These are phyloP conservation scores for Cutaneotrichosporon spelunceum DNA, from an alignment of 1,284 basidiomycete genomes.

Conservation along the genomic window DNA sequence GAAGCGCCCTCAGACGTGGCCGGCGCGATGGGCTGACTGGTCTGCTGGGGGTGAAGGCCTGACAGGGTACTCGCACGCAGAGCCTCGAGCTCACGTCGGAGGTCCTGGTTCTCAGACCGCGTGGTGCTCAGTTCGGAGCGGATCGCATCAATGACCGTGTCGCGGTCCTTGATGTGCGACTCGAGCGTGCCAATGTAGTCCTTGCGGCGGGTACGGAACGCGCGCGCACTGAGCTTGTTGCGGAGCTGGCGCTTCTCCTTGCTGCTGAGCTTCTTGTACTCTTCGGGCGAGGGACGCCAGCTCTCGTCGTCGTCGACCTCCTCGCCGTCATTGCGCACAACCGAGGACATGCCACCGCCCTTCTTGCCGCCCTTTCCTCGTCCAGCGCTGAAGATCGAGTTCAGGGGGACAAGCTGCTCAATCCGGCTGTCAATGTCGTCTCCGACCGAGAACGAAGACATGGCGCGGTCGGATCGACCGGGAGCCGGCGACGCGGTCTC, in stretches of 20 bases:
- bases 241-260: constrained; percentile 95
- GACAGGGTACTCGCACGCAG: constrained; percentile 65
- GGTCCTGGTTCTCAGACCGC: constrained; percentile 74
- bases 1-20: neutral
- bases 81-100: constrained; percentile 74
- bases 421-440: constrained; percentile 40
- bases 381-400: constrained; percentile 49
- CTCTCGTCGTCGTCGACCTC: constrained; percentile 51
- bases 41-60: constrained; percentile 50
- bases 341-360: constrained; percentile 51
- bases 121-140: constrained; percentile 76
- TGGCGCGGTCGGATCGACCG: constrained; percentile 27
- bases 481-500: constrained; percentile 16
- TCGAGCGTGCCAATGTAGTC: constrained; percentile 93
- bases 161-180: constrained; percentile 87
- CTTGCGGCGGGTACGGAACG: constrained; percentile 90
- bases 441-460: constrained; percentile 19
- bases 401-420: constrained; percentile 43
- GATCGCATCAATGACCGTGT: constrained; percentile 82
- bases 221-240: constrained; percentile 94
- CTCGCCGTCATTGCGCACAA: constrained; percentile 50
- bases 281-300: constrained; percentile 64
- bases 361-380: constrained; percentile 53
- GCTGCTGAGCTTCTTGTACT: constrained; percentile 89
- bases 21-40: constrained; percentile 22